Percentiles rank a stretch among this genome's conserved stretches.
Evolutionary conservation across 352 stramenopile genomes (phyloP).

Genomic region (Pythium apleroticum): DNA sequence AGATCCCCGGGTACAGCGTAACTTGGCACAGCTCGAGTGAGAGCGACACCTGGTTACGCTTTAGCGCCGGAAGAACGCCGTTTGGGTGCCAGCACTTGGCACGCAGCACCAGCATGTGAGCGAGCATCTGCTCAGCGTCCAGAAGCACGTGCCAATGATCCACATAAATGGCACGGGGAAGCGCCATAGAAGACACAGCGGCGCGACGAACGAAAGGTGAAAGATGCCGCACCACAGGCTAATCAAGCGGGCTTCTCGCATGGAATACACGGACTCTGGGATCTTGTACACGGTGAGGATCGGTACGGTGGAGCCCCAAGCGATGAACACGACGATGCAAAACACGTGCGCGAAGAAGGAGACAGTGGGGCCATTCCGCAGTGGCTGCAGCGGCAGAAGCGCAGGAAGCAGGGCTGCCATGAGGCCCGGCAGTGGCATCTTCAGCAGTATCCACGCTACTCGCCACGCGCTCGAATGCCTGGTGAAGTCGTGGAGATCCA

Average conservation of each 20-base stretch:
- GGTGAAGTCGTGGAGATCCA: conserved; percentile 4
- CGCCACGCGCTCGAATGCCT: not conserved
- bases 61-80: too few relatives aligned
- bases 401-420: not conserved
- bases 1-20: conserved; percentile 17
- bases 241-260: not conserved
- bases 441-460: not conserved
- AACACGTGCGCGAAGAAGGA: conserved; percentile 2
- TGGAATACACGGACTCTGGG: not conserved
- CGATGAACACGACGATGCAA: not conserved
- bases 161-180: conserved; percentile 20
- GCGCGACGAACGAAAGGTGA: not conserved
- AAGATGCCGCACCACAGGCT: not conserved
- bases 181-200: not conserved
- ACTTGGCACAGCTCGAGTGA: too few relatives aligned
- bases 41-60: not conserved
- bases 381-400: not conserved
- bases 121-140: not conserved
- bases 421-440: not conserved
- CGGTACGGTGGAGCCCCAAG: not conserved
- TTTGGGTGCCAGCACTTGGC: conserved; percentile 1
- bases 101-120: conserved; percentile 11
- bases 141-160: not conserved
- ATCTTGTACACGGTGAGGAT: not conserved
- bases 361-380: not conserved